These are phyloP conservation scores for Pythium oligandrum DNA, from an alignment of 352 stramenopile species.

Conservation along the genomic window DNA sequence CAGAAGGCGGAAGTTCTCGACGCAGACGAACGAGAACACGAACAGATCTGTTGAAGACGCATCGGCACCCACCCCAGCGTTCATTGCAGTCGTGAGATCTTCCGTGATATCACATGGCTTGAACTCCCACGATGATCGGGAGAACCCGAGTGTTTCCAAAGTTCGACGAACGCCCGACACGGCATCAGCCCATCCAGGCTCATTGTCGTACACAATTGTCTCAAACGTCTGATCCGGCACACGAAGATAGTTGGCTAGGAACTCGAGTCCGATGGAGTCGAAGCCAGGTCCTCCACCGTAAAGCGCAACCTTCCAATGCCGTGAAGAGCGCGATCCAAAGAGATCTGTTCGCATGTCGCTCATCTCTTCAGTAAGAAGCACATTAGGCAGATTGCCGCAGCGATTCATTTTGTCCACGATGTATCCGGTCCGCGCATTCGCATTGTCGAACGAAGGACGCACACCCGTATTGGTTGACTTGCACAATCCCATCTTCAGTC, in stretches of 20 bases:
- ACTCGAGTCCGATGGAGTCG: slow-evolving; percentile 45
- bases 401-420: slow-evolving; percentile 67
- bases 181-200: slow-evolving; percentile 47
- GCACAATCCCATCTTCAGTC: slow-evolving; percentile 52
- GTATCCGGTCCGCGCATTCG: slow-evolving; percentile 53
- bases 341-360: slow-evolving; percentile 42
- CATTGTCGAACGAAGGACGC: slow-evolving; percentile 58
- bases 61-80: slow-evolving; percentile 24
- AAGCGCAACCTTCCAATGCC: slow-evolving; percentile 42
- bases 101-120: slow-evolving; percentile 61
- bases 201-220: slow-evolving; percentile 65
- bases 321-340: slow-evolving; percentile 19
- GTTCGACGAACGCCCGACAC: slow-evolving; percentile 29
- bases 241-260: slow-evolving; percentile 52
- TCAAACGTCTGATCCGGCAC: slow-evolving; percentile 38
- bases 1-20: slow-evolving; percentile 62
- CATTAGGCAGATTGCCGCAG: slow-evolving; percentile 55
- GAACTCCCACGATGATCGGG: slow-evolving; percentile 31
- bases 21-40: slow-evolving; percentile 69
- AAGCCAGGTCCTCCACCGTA: slow-evolving; percentile 63
- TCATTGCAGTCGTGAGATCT: slow-evolving; percentile 28
- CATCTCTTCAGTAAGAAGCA: slow-evolving; percentile 51
- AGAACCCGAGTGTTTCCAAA: slow-evolving; percentile 19
- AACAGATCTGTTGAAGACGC: slow-evolving; percentile 35
- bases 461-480: slow-evolving; percentile 61